These are phyloP conservation scores for Globisporangium lucens DNA, from an alignment of 352 stramenopile species.

Conservation along the genomic window DNA sequence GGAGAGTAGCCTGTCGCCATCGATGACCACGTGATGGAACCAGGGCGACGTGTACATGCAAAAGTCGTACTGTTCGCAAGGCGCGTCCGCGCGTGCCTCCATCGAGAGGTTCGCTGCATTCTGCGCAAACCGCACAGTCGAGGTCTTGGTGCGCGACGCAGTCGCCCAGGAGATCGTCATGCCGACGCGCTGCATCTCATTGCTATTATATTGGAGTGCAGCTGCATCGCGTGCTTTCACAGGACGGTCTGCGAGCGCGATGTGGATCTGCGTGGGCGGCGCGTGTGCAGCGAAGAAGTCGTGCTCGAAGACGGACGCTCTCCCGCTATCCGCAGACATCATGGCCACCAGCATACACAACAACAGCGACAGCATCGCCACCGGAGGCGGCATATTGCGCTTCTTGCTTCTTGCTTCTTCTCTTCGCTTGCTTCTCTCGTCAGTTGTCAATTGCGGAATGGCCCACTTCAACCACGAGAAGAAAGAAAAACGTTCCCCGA, in stretches of 20 bases:
- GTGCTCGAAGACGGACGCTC: conserved; percentile 7
- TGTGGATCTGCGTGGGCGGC: conserved; percentile 25
- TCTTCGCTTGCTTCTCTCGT: not conserved
- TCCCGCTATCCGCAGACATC: not conserved
- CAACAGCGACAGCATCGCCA: not conserved
- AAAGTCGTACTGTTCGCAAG: conserved; percentile 40
- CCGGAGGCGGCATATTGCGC: not conserved
- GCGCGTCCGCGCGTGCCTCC: not conserved
- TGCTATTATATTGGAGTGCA: not conserved
- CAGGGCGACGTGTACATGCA: conserved; percentile 50
- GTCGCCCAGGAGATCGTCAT: conserved; percentile 35
- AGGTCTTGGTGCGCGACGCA: conserved; percentile 10
- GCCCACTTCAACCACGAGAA: conserved; percentile 6
- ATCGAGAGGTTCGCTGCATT: conserved; percentile 13
- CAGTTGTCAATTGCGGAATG: conserved; percentile 3
- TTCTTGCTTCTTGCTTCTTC: not conserved
- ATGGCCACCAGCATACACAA: not conserved
- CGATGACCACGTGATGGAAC: conserved; percentile 45
- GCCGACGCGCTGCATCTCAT: conserved; percentile 12
- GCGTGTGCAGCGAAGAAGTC: conserved; percentile 10
- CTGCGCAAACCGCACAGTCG: conserved; percentile 23
- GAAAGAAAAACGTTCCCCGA: not conserved
- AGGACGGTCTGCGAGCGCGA: conserved; percentile 21
- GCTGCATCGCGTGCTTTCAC: not conserved
- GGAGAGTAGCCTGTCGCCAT: conserved; percentile 25